phyloP scores from a whole-genome alignment of 192 early-diverging fungal genomes.

The Endogone sp. region DNA sequence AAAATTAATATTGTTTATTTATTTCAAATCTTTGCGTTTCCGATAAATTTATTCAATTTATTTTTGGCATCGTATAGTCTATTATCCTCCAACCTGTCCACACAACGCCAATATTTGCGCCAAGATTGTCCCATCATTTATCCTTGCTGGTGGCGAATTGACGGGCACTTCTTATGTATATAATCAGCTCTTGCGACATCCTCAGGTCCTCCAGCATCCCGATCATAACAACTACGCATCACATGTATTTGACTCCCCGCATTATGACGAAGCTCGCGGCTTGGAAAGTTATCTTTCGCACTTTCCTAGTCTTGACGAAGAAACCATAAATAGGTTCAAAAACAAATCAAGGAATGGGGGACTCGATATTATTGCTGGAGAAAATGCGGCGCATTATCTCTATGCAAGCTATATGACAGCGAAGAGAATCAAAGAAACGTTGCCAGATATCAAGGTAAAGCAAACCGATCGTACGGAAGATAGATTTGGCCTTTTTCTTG shows the following conservation, averaged over 20 bases:
- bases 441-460: slow-evolving; percentile 46
- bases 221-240: slow-evolving; percentile 24
- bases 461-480: no score
- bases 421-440: slow-evolving; percentile 37
- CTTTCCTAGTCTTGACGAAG: slow-evolving; percentile 16
- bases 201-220: slow-evolving; percentile 37
- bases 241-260: slow-evolving; percentile 16
- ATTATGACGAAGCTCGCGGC: slow-evolving; percentile 9
- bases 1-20: neutral
- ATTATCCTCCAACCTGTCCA: slow-evolving; percentile 41
- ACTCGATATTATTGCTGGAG: slow-evolving; percentile 17
- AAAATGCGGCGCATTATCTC: slow-evolving; percentile 30
- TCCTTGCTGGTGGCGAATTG: slow-evolving; percentile 48
- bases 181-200: slow-evolving; percentile 38
- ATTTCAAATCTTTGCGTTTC: neutral
- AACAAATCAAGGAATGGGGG: slow-evolving; percentile 5
- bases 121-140: slow-evolving; percentile 49
- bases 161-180: slow-evolving; percentile 37
- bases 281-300: slow-evolving; percentile 25
- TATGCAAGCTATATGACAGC: slow-evolving; percentile 28
- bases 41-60: no score
- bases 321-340: slow-evolving; percentile 8
- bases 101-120: slow-evolving; percentile 41
- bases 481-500: no score
- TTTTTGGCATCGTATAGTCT: no score